Evolutionary conservation across 2,329 filamentous ascomycete species (phyloP).

Genomic region (Alternaria ethzedia): DNA sequence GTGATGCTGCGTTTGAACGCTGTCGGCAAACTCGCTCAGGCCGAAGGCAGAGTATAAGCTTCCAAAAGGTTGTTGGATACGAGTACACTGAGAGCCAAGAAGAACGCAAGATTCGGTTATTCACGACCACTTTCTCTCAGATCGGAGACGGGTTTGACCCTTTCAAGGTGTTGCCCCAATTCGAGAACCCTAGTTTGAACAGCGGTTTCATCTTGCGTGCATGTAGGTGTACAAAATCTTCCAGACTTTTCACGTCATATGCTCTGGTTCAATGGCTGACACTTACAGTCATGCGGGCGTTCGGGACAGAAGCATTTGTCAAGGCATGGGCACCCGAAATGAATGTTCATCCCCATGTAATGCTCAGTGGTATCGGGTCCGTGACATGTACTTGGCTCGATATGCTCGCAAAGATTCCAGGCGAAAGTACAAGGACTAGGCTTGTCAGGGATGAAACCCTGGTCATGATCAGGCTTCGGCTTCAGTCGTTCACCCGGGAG

Average conservation of each 20-base stretch:
- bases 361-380: conserved; percentile 31
- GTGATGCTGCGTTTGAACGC: background rate
- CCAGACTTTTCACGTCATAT: background rate
- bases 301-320: conserved; percentile 27
- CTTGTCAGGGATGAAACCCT: conserved; percentile 37
- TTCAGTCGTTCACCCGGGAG: conserved; percentile 4
- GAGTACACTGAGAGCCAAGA: conserved; percentile 10
- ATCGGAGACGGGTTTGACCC: conserved; percentile 31
- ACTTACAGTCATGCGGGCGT: conserved; percentile 24
- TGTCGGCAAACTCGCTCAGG: background rate
- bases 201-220: conserved; percentile 21
- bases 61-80: background rate
- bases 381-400: conserved; percentile 38
- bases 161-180: conserved; percentile 31
- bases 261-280: background rate
- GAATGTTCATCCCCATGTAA: conserved; percentile 31
- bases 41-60: background rate
- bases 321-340: conserved; percentile 37
- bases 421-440: conserved; percentile 34
- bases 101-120: conserved; percentile 17
- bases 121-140: conserved; percentile 10
- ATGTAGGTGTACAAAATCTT: conserved; percentile 10
- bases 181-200: conserved; percentile 22
- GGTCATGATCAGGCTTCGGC: conserved; percentile 30
- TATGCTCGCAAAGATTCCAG: conserved; percentile 27